These are phyloP conservation scores for Penicillium sp. DNA, from an alignment of 2,329 filamentous ascomycete species.

Conservation along the genomic window DNA sequence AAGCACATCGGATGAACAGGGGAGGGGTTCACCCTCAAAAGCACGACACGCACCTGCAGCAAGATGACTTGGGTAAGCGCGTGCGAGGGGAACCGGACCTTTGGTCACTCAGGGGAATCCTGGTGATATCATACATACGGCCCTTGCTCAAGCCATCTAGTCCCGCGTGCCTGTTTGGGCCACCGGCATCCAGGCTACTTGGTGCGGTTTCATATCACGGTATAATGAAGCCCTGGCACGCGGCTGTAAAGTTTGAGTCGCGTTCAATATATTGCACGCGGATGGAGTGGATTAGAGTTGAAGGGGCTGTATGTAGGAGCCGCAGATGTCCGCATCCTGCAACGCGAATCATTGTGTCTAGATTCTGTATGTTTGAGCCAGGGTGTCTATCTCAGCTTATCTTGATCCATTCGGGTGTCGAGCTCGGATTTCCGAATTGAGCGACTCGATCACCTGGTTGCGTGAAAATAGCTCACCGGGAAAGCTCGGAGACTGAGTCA, in stretches of 20 bases:
- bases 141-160: constrained; percentile 15
- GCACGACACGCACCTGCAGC: background rate
- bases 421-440: background rate
- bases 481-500: background rate
- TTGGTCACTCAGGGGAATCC: constrained; percentile 4
- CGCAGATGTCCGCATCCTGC: background rate
- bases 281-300: background rate
- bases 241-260: constrained; percentile 1
- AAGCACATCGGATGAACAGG: background rate
- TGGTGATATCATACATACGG: constrained; percentile 15
- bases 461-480: background rate
- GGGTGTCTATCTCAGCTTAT: background rate
- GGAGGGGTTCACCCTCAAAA: background rate
- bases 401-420: background rate
- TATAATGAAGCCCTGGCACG: background rate
- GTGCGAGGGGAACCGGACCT: background rate
- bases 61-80: constrained; percentile 5
- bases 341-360: constrained; percentile 4
- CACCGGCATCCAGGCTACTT: constrained; percentile 9
- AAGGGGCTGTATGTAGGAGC: background rate
- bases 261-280: constrained; percentile 12
- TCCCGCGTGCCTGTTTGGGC: constrained; percentile 10
- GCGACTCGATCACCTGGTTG: background rate
- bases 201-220: constrained; percentile 7
- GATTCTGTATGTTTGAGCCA: constrained; percentile 3